These are phyloP conservation scores for Leccinum imitatum DNA, from an alignment of 768 basidiomycete genomes.

Conservation along the genomic window DNA sequence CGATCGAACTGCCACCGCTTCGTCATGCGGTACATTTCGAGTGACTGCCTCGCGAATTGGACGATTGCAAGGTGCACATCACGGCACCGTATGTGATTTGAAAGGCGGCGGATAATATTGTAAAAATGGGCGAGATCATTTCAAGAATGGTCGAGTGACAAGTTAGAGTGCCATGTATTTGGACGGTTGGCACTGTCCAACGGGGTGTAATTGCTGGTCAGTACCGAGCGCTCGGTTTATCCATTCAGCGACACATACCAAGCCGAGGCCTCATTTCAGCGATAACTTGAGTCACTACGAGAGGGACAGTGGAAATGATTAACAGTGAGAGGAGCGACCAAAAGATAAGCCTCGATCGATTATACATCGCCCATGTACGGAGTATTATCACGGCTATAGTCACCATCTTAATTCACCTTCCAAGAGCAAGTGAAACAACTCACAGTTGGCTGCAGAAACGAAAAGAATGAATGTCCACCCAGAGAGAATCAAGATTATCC, in stretches of 20 bases:
- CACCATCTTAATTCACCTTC: not conserved
- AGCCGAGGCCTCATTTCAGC: not conserved
- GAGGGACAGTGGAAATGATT: too few species aligned
- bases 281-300: too few species aligned
- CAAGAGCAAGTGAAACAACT: not conserved
- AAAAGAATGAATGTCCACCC: constrained; percentile 2
- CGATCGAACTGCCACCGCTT: not conserved
- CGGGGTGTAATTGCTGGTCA: not conserved
- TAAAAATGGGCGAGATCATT: too few species aligned
- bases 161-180: not conserved
- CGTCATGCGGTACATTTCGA: not conserved
- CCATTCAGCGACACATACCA: not conserved
- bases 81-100: not conserved
- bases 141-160: not conserved
- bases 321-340: too few species aligned
- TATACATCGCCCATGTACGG: not conserved
- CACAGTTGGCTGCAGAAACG: constrained; percentile 4
- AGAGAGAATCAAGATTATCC: not conserved
- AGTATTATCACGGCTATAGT: constrained; percentile 4
- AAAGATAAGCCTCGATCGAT: not conserved
- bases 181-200: not conserved
- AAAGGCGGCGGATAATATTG: too few species aligned
- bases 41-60: not conserved
- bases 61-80: not conserved
- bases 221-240: too few species aligned